Evolutionary conservation across 2,329 filamentous ascomycete species (phyloP).

Genomic region (Onygena corvina): DNA sequence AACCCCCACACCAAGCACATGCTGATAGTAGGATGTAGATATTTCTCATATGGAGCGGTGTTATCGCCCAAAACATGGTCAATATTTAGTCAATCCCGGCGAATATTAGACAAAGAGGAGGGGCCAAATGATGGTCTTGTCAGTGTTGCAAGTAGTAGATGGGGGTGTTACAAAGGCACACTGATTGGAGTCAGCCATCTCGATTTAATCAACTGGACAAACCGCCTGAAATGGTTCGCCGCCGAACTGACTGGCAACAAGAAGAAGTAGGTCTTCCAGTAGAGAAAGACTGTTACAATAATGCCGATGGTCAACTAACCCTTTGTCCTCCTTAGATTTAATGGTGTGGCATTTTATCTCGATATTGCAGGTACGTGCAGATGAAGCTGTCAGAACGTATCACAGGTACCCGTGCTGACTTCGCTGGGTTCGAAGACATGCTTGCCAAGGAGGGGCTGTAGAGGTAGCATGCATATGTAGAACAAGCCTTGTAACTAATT

Average conservation of each 20-base stretch:
- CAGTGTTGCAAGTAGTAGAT: conserved; percentile 46
- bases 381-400: conserved; percentile 8
- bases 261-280: conserved; percentile 33
- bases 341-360: conserved; percentile 52
- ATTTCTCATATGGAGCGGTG: conserved; percentile 52
- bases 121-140: conserved; percentile 53
- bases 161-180: conserved; percentile 53
- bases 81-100: conserved; percentile 46
- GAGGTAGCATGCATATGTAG: too few species aligned
- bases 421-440: conserved; percentile 44
- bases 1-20: conserved; percentile 9
- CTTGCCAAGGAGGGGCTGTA: conserved; percentile 52
- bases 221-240: conserved; percentile 47
- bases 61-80: conserved; percentile 45
- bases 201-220: conserved; percentile 56
- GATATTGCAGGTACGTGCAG: conserved; percentile 48
- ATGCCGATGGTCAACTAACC: conserved; percentile 4
- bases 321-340: conserved; percentile 40
- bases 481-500: too few species aligned
- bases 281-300: neutral
- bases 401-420: neutral
- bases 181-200: conserved; percentile 52
- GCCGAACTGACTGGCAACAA: conserved; percentile 46
- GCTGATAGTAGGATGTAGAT: conserved; percentile 27
- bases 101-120: conserved; percentile 43